Conservation (phyloP, 2,329 filamentous ascomycete species). For the Alternaria longipes region DNA sequence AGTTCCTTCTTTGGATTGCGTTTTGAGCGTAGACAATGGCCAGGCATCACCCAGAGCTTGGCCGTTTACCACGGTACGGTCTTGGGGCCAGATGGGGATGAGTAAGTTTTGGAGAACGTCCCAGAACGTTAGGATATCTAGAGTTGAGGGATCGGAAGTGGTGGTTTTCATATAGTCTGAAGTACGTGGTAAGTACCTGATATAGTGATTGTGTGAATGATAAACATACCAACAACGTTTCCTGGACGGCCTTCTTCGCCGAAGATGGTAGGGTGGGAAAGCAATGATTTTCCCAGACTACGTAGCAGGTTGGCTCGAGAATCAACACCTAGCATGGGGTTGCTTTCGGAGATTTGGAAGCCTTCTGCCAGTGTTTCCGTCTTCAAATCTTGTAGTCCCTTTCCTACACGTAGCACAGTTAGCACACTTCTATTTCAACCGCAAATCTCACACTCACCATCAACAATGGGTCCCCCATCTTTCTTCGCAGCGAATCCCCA, state of each 20-base stretch:
- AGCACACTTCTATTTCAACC: neutral
- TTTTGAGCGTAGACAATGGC: constrained; percentile 82
- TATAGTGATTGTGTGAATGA: neutral
- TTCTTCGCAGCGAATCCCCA: constrained; percentile 78
- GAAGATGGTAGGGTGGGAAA: constrained; percentile 77
- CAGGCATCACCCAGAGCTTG: constrained; percentile 89
- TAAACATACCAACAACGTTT: constrained; percentile 81
- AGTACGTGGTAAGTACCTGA: neutral
- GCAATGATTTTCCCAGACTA: constrained; percentile 76
- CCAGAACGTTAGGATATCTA: constrained; percentile 88
- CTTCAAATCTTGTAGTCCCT: constrained; percentile 76
- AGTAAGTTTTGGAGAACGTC: constrained; percentile 85
- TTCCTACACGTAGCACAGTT: constrained; percentile 24
- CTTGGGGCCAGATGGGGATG: constrained; percentile 84
- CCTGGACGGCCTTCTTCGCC: constrained; percentile 83
- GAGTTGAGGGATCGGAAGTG: constrained; percentile 26
- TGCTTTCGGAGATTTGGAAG: constrained; percentile 80
- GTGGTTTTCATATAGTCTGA: constrained; percentile 29
- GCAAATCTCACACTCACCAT: constrained; percentile 70
- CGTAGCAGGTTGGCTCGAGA: constrained; percentile 81
- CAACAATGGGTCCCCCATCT: constrained; percentile 73
- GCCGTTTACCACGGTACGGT: constrained; percentile 84
- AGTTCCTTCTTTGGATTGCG: constrained; percentile 61
- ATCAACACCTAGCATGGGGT: constrained; percentile 79
- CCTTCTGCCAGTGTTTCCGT: constrained; percentile 77